Percentiles rank a stretch among this genome's conserved stretches.
Evolutionary conservation across 768 basidiomycete species (phyloP).

Genomic region (Chalciporus piperatus): DNA sequence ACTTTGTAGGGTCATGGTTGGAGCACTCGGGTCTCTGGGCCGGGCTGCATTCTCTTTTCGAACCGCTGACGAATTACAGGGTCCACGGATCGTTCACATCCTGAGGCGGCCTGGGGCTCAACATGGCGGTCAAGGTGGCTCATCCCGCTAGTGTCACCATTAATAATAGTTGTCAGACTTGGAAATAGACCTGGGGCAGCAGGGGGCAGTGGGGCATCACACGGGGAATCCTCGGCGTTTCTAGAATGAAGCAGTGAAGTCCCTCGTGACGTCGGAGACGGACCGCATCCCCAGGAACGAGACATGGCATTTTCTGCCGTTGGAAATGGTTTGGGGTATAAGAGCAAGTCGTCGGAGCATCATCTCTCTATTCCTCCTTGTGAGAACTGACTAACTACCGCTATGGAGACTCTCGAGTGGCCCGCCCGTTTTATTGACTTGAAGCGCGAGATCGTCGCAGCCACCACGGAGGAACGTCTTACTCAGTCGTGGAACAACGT

Average conservation of each 20-base stretch:
- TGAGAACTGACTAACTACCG: not conserved
- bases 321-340: constrained; percentile 8
- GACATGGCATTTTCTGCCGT: not conserved
- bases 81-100: too few species aligned
- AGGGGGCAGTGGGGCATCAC: too few species aligned
- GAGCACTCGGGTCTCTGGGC: not conserved
- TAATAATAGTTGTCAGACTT: not conserved
- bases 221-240: constrained; percentile 13
- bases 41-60: too few species aligned
- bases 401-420: constrained; percentile 13
- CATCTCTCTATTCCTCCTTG: not conserved
- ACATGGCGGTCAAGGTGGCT: not conserved
- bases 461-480: constrained; percentile 46
- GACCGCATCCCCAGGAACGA: not conserved
- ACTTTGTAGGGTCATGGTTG: not conserved
- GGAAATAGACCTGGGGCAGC: not conserved
- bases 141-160: too few species aligned
- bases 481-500: constrained; percentile 60
- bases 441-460: constrained; percentile 53
- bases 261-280: constrained; percentile 3
- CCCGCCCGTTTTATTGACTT: constrained; percentile 50
- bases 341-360: constrained; percentile 1
- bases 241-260: not conserved
- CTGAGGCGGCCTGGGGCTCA: not conserved
- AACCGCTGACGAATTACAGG: not conserved